These are phyloP conservation scores for Fusarium irregulare DNA, from an alignment of 2,329 filamentous ascomycete species.

Conservation along the genomic window DNA sequence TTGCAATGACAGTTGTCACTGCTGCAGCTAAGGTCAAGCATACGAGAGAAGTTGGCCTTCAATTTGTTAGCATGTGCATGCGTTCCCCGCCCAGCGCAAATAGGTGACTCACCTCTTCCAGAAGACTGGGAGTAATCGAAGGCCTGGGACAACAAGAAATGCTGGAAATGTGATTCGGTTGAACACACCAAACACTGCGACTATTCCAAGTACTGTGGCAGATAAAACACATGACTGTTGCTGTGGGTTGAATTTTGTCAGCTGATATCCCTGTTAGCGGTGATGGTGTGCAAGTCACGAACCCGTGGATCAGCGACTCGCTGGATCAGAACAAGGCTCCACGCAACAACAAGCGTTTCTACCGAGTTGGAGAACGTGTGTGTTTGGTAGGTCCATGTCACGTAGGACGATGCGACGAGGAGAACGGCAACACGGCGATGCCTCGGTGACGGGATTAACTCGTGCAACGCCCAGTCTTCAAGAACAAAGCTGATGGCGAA, in stretches of 20 bases:
- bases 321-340: conserved; percentile 91
- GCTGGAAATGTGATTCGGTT: conserved; percentile 98
- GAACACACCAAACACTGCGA: conserved; percentile 88
- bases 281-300: conserved; percentile 47
- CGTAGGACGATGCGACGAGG: conserved; percentile 93
- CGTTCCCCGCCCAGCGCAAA: conserved; percentile 24
- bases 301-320: conserved; percentile 85
- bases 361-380: conserved; percentile 99
- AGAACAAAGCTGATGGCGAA: conserved; percentile 95
- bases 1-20: conserved; percentile 76
- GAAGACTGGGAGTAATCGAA: conserved; percentile 88
- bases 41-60: conserved; percentile 69
- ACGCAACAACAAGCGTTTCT: conserved; percentile 91
- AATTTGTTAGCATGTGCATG: conserved; percentile 37
- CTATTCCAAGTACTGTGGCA: conserved; percentile 80
- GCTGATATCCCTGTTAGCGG: conserved; percentile 17
- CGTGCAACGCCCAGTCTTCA: conserved; percentile 97
- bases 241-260: conserved; percentile 56
- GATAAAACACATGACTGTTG: conserved; percentile 81
- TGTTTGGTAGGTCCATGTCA: conserved; percentile 98
- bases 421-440: conserved; percentile 79
- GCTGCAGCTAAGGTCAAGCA: conserved; percentile 73
- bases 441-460: conserved; percentile 82
- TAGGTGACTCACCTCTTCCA: conserved; percentile 72
- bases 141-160: conserved; percentile 85